Base-by-base conservation (phyloP, 441 rosid species). In the Bocquillonia castaneifolia region DNA sequence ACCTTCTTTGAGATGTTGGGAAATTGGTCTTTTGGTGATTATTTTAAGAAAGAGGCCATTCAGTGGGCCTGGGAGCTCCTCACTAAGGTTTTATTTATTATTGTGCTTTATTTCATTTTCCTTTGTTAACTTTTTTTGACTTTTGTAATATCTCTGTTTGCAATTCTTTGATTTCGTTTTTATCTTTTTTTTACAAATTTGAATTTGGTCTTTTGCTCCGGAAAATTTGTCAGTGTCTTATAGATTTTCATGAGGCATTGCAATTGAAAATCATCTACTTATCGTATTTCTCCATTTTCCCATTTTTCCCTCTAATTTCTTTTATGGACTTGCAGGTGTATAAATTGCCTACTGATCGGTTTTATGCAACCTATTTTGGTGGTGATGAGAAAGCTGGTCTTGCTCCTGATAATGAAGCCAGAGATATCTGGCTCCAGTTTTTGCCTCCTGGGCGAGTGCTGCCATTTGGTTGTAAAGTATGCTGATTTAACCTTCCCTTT, bases 1-100 rank as follows among this genome's bases (percentile, higher is more conserved):
- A 94, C 98, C 15, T 94, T 92, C 87, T 94, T 94, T 75, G 99
- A 94, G 77, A 94, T 94, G 98, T 85, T 94, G 36, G 99, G 99
- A 17, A 92, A 92, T 74, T 92, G 99, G 99, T 91, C 99, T 1
- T 91, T 93, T 68, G 99, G 99, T 42, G 96, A 89, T 77, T 94
- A 94, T 81, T 94, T 90, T 72, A 94, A 94, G 88, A 78, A 77
- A 55, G 96, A 93, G 68, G 97, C 98, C 5, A 93, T 89, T 54
- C 89, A 76, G 63, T 93, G 97, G 98, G 97, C 95, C 55, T 93
- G 97, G 96, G 99, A 94, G 76, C 88, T 94, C 42, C 85, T 94
- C 31, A 92, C 94, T 3, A 73, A 80, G 96, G 98, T 84, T 70
- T 59, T n/a, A n/a, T n/a, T n/a, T n/a, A n/a, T n/a, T n/a, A n/a